These are phyloP conservation scores for Biscogniauxia mediterranea DNA, from an alignment of 2,329 filamentous ascomycete species.

Conservation along the genomic window DNA sequence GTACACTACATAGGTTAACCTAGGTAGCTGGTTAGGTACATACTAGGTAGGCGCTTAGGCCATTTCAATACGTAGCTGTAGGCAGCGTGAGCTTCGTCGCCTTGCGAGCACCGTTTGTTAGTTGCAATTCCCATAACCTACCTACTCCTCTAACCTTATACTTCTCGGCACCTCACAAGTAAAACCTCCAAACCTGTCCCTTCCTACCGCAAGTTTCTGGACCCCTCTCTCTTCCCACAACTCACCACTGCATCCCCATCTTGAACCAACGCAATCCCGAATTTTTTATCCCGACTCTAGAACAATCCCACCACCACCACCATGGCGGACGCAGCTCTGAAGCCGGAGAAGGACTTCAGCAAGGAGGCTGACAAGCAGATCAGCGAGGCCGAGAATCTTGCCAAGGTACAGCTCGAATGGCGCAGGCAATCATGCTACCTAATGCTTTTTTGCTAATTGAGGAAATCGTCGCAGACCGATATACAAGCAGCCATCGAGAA, in stretches of 20 bases:
- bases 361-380: conserved; percentile 93
- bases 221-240: neutral
- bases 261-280: neutral
- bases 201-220: neutral
- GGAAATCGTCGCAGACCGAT: conserved; percentile 56
- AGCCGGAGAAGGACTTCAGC: conserved; percentile 98
- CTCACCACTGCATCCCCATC: neutral
- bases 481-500: conserved; percentile 89
- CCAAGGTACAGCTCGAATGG: conserved; percentile 60
- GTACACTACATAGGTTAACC: too few species aligned
- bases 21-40: too few species aligned
- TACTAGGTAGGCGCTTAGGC: neutral
- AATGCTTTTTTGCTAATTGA: conserved; percentile 2
- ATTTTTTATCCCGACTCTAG: neutral
- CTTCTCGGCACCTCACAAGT: neutral
- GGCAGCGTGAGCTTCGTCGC: conserved; percentile 8
- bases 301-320: conserved; percentile 34
- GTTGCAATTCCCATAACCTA: neutral
- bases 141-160: too few species aligned
- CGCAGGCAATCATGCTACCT: conserved; percentile 3
- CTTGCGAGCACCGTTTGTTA: neutral
- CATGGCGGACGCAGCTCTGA: conserved; percentile 82
- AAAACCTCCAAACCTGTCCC: neutral
- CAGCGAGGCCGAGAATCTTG: conserved; percentile 85
- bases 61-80: neutral